Evolutionary conservation across 352 stramenopile species (phyloP).

Genomic region (Phytophthora citrophthora): DNA sequence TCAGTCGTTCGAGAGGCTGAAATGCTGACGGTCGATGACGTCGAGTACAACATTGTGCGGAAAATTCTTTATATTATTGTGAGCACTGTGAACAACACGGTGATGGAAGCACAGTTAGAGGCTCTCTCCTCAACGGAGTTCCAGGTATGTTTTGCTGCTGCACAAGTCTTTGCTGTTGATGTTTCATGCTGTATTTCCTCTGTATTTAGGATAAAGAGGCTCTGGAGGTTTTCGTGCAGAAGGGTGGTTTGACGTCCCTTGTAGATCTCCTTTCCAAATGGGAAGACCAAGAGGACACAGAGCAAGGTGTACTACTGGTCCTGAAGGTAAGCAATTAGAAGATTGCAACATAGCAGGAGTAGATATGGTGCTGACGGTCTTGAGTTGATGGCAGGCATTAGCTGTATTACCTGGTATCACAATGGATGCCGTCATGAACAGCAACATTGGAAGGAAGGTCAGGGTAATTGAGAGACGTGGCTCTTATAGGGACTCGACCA

Average conservation of each 20-base stretch:
- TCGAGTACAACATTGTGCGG: slow-evolving; percentile 62
- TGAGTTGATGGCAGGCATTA: slow-evolving; percentile 42
- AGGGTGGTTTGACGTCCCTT: slow-evolving; percentile 56
- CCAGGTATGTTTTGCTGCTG: slow-evolving; percentile 38
- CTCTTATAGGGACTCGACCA: slow-evolving; percentile 30
- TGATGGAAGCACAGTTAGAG: slow-evolving; percentile 42
- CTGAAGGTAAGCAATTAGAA: slow-evolving; percentile 52
- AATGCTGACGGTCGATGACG: slow-evolving; percentile 25
- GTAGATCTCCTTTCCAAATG: slow-evolving; percentile 53
- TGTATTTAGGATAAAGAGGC: slow-evolving; percentile 52
- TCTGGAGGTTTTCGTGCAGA: slow-evolving; percentile 55
- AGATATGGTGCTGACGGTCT: neutral
- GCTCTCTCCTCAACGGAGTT: slow-evolving; percentile 38
- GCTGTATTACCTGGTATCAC: slow-evolving; percentile 64
- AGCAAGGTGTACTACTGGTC: slow-evolving; percentile 63
- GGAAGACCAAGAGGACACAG: slow-evolving; percentile 49
- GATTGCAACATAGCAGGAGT: neutral
- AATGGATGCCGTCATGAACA: slow-evolving; percentile 43
- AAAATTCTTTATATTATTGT: slow-evolving; percentile 64
- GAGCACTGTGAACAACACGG: slow-evolving; percentile 41
- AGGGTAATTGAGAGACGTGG: slow-evolving; percentile 43
- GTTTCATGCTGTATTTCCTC: neutral
- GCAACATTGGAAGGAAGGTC: slow-evolving; percentile 64
- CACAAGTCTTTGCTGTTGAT: slow-evolving; percentile 1
- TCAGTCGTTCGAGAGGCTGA: slow-evolving; percentile 26